These are phyloP conservation scores for Trametes hirsuta DNA, from an alignment of 1,284 basidiomycete species.

Conservation along the genomic window DNA sequence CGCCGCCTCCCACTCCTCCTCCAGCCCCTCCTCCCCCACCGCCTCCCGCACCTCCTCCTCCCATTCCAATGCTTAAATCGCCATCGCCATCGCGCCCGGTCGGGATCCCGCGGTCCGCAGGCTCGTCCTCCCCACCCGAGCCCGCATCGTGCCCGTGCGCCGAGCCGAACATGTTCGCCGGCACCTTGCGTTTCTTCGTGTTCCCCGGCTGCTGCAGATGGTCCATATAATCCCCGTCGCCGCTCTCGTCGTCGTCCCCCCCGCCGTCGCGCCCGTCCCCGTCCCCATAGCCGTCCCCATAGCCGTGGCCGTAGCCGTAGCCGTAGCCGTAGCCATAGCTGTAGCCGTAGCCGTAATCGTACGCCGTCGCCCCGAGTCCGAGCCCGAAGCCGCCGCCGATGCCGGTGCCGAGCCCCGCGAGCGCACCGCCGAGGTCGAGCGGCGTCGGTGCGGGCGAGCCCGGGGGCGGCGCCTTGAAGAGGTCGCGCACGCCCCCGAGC, in stretches of 20 bases:
- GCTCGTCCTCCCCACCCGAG: slow-evolving; percentile 46
- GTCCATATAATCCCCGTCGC: slow-evolving; percentile 63
- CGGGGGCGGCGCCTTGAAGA: slow-evolving; percentile 34
- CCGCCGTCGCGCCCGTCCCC: not conserved
- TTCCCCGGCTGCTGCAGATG: slow-evolving; percentile 77
- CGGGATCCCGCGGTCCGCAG: slow-evolving; percentile 31
- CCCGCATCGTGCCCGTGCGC: slow-evolving; percentile 43
- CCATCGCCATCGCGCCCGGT: slow-evolving; percentile 31
- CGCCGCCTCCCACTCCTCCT: not conserved
- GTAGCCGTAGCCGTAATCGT: not conserved
- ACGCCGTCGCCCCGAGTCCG: not conserved
- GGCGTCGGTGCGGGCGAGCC: slow-evolving; percentile 22
- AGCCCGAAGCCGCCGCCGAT: not conserved
- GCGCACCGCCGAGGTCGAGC: slow-evolving; percentile 31
- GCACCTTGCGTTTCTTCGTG: slow-evolving; percentile 84
- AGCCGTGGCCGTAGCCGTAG: not conserved
- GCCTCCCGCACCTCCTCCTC: slow-evolving; percentile 34
- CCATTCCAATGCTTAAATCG: slow-evolving; percentile 13
- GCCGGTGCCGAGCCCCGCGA: slow-evolving; percentile 11
- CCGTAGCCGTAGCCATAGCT: not conserved
- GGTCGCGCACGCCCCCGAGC: slow-evolving; percentile 49
- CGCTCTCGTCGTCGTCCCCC: slow-evolving; percentile 51
- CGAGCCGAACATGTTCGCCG: slow-evolving; percentile 49
- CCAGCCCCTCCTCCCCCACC: slow-evolving; percentile 24
- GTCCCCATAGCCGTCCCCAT: slow-evolving; percentile 15